These are phyloP conservation scores for Polygonum aviculare DNA, from an alignment of 148 eudicot genomes.

Conservation along the genomic window DNA sequence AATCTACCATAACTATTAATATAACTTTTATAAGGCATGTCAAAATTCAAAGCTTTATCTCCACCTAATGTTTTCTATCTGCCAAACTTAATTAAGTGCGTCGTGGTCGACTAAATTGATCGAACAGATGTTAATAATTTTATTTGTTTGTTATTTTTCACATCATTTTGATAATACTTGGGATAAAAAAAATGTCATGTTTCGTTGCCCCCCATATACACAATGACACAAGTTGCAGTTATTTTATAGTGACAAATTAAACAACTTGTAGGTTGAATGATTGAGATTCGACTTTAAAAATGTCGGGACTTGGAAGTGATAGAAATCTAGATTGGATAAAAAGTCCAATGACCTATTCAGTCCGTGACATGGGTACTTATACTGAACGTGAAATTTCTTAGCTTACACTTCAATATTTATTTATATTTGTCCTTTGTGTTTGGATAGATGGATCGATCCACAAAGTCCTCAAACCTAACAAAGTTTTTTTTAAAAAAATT, in stretches of 20 bases:
- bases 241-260: no score
- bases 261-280: background rate
- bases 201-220: background rate
- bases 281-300: background rate
- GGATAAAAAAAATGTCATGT: background rate
- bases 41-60: no score
- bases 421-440: background rate
- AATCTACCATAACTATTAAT: no score
- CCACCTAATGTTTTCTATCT: no score
- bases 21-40: no score
- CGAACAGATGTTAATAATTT: no score
- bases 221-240: background rate
- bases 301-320: background rate
- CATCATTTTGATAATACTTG: no score
- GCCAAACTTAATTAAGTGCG: no score
- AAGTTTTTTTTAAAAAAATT: no score
- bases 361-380: conserved; percentile 1
- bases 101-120: no score
- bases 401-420: background rate
- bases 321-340: background rate
- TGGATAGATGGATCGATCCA: background rate
- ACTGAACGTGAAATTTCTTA: background rate
- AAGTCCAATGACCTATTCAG: background rate
- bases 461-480: background rate
- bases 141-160: no score